phyloP scores from a whole-genome alignment of 257 asterid species.

The Galeopsis tetrahit region DNA sequence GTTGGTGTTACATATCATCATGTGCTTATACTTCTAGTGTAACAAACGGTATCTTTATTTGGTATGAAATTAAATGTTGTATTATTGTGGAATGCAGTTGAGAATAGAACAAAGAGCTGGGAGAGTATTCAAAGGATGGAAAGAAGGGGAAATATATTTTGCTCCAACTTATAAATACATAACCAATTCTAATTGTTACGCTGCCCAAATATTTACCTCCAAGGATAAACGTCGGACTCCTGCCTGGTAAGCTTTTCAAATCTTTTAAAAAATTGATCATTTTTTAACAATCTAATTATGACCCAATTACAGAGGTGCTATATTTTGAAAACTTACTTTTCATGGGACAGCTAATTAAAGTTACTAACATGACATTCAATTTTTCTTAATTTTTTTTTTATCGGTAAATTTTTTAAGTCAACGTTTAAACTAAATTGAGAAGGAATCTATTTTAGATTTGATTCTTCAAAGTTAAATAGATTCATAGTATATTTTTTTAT shows the following conservation, averaged over 20 bases:
- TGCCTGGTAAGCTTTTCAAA: slow-evolving; percentile 64
- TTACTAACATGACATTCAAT: too few relatives aligned
- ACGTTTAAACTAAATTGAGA: too few relatives aligned
- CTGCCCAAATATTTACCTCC: slow-evolving; percentile 51
- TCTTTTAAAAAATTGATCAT: neutral
- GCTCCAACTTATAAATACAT: slow-evolving; percentile 90
- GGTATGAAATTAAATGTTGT: neutral
- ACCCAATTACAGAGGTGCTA: too few relatives aligned
- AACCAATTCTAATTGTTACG: slow-evolving; percentile 64
- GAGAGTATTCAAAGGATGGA: slow-evolving; percentile 77
- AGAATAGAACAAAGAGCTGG: slow-evolving; percentile 74
- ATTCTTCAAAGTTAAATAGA: neutral
- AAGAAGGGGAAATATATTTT: slow-evolving; percentile 77
- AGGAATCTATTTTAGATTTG: neutral
- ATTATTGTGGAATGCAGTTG: slow-evolving; percentile 46
- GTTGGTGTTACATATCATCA: too few relatives aligned
- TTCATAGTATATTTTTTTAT: too few relatives aligned
- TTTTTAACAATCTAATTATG: too few relatives aligned
- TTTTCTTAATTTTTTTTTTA: too few relatives aligned
- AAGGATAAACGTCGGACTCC: slow-evolving; percentile 74
- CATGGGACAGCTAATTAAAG: too few relatives aligned
- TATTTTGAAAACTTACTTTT: too few relatives aligned
- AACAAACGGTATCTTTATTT: too few relatives aligned
- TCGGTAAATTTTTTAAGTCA: too few relatives aligned
- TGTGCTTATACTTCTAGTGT: too few relatives aligned